Evolutionary conservation across 2,329 filamentous ascomycete species (phyloP), one percentile per base, ranked within the genome.

Genomic region (Juglanconis juglandina): DNA sequence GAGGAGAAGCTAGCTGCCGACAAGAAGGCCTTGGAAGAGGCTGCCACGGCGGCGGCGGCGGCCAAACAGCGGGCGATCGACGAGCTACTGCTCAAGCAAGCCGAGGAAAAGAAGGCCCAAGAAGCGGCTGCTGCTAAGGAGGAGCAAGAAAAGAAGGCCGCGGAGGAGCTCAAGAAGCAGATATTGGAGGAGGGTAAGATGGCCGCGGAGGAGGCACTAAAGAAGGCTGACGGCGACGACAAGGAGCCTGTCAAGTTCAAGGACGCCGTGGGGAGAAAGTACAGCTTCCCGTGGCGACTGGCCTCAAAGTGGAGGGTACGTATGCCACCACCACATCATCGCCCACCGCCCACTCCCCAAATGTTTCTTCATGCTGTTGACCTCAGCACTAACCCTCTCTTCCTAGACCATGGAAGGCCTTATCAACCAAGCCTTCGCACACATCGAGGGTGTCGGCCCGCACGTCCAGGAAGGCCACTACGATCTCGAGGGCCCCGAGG

Each of bases 181-280:
- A 74, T 73, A 58, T 73, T 72, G 1, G 80, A 81, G 58, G 70
- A 74, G 3, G 77, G 65, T 0, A 68, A 66, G 59, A 69, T 69
- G 57, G 73, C 71, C 0, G 69, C 69, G 24, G 70, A 70, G 30
- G 75, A 76, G 3, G 80, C 79, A 73, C 17, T 10, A 67, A 83
- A 83, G 67, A 80, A 83, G 66, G 66, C 80, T 81, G 1, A 79
- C 86, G 56, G 82, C 85, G 54, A 80, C 82, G 63, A 87, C 46
- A 90, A 91, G 72, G 80, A 87, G 48, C 91, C 90, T 2, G 91
- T 96, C 72, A 88, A 88, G 66, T 96, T 96, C 77, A 96, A 96
- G 75, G 93, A 97, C 71, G 92, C 92, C 1, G 87, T 97, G 14
- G 91, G 91, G 37, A 84, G 93, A 66, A 96, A 96, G 73, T 97